A percentile compares a stretch with the other conserved stretches of the same genome.
These are phyloP conservation scores for Podospora didyma DNA, from an alignment of 495 filamentous ascomycete species.

Conservation along the genomic window DNA sequence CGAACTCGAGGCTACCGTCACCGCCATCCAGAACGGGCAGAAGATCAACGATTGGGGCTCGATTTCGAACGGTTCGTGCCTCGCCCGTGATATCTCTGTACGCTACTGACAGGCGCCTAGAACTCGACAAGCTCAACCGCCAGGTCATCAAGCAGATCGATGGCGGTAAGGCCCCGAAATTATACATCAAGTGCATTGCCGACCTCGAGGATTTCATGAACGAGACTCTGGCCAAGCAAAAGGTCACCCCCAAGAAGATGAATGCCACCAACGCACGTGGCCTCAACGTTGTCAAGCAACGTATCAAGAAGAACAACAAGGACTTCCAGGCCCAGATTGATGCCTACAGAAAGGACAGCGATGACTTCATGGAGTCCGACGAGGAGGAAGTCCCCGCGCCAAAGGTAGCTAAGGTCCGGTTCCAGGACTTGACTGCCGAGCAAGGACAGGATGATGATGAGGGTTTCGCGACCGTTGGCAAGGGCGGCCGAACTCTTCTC, in stretches of 20 bases:
- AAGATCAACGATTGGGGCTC: slow-evolving; percentile 97
- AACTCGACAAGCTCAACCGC: slow-evolving; percentile 97
- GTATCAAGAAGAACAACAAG: slow-evolving; percentile 97
- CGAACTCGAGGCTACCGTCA: slow-evolving; percentile 84
- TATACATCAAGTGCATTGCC: slow-evolving; percentile 88
- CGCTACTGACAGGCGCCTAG: slow-evolving; percentile 41
- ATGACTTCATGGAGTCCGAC: slow-evolving; percentile 81
- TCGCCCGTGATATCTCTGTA: slow-evolving; percentile 5
- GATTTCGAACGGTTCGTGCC: slow-evolving; percentile 73
- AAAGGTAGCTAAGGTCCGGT: slow-evolving; percentile 42
- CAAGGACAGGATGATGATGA: slow-evolving; percentile 67
- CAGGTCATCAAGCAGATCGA: slow-evolving; percentile 76
- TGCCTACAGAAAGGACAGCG: slow-evolving; percentile 77
- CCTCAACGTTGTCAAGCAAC: slow-evolving; percentile 93
- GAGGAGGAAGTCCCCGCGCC: slow-evolving; percentile 62
- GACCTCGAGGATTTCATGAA: slow-evolving; percentile 95
- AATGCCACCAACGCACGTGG: slow-evolving; percentile 92
- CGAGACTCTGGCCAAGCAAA: slow-evolving; percentile 90
- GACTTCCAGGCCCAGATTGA: slow-evolving; percentile 86
- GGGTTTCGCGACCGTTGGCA: slow-evolving; percentile 81
- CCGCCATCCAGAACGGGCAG: slow-evolving; percentile 87
- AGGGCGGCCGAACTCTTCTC: slow-evolving; percentile 77
- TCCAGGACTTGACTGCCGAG: slow-evolving; percentile 19
- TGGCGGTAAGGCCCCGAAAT: slow-evolving; percentile 73
- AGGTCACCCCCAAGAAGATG: slow-evolving; percentile 96